Evolutionary conservation across 2,329 filamentous ascomycete species (phyloP).

Genomic region (Pezicula rhizophila): DNA sequence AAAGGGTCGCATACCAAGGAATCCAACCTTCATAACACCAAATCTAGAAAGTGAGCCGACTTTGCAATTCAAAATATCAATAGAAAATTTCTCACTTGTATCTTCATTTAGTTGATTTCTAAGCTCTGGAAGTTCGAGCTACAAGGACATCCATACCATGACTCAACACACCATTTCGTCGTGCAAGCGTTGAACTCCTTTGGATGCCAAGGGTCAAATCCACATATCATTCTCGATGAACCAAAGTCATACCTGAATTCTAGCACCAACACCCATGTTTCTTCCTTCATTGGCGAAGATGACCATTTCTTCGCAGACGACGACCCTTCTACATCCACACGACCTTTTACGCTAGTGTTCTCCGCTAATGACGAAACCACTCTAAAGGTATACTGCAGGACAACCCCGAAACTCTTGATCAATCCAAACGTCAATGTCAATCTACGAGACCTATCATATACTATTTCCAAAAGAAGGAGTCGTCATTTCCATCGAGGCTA

Average conservation of each 20-base stretch:
- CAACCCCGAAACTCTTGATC: constrained; percentile 15
- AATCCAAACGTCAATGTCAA: constrained; percentile 12
- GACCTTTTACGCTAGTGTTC: constrained; percentile 14
- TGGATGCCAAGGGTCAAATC: constrained; percentile 37
- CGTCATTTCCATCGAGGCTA: constrained; percentile 16
- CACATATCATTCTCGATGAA: constrained; percentile 33
- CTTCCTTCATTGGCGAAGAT: constrained; percentile 3
- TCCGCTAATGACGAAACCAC: constrained; percentile 18
- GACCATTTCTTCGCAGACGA: constrained; percentile 6
- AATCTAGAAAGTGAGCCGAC: constrained; percentile 24
- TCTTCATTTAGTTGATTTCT: constrained; percentile 1
- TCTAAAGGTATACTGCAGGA: constrained; percentile 17
- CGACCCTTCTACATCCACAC: not conserved
- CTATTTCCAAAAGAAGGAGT: constrained; percentile 15
- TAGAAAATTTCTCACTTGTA: not conserved
- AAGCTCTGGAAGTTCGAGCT: constrained; percentile 5
- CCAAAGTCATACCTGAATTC: constrained; percentile 10
- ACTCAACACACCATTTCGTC: constrained; percentile 11
- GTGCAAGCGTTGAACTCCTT: constrained; percentile 29
- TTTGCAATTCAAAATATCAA: not conserved
- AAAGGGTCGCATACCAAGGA: constrained; percentile 13
- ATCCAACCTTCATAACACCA: constrained; percentile 20
- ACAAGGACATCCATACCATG: constrained; percentile 13
- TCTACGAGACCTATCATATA: constrained; percentile 19
- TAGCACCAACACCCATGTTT: constrained; percentile 1